Evolutionary conservation across 345 rosid species (phyloP).

Genomic region (Camelina hispida): DNA sequence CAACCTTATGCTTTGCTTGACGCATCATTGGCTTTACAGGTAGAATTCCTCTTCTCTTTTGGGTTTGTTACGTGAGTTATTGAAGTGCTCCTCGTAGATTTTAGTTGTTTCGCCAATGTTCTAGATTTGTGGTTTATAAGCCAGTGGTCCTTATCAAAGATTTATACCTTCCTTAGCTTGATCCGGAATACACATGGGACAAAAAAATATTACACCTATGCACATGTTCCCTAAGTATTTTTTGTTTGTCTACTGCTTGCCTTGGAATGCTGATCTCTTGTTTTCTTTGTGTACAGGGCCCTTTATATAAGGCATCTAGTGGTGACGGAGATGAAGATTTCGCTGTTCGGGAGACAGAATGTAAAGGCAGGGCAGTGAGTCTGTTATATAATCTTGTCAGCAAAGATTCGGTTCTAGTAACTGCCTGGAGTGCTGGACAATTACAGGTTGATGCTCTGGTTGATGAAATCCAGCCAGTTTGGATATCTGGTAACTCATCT

Average conservation of each 20-base stretch:
- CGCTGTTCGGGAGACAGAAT: slow-evolving; percentile 62
- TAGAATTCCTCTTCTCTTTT: slow-evolving; percentile 36
- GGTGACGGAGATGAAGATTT: slow-evolving; percentile 62
- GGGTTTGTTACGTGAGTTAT: slow-evolving; percentile 17
- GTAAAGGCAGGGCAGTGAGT: slow-evolving; percentile 85
- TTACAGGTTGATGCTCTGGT: slow-evolving; percentile 92
- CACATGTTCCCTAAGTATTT: neutral
- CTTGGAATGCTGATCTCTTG: slow-evolving; percentile 22
- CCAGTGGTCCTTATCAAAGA: slow-evolving; percentile 23
- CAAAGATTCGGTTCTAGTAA: slow-evolving; percentile 92
- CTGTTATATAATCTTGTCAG: slow-evolving; percentile 77
- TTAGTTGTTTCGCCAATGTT: slow-evolving; percentile 9
- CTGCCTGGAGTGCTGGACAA: slow-evolving; percentile 97
- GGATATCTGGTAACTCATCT: slow-evolving; percentile 77
- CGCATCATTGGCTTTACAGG: slow-evolving; percentile 95
- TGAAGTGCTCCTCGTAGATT: slow-evolving; percentile 1
- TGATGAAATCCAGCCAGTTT: slow-evolving; percentile 96
- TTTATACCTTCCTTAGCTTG: slow-evolving; percentile 12
- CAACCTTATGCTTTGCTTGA: slow-evolving; percentile 76
- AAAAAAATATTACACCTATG: neutral
- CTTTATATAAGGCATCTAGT: slow-evolving; percentile 64
- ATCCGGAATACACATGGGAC: neutral
- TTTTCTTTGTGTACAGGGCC: slow-evolving; percentile 63
- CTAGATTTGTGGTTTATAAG: slow-evolving; percentile 18
- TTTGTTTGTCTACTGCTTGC: slow-evolving; percentile 24